These are phyloP conservation scores for Puccinia brachypodii DNA, from an alignment of 1,284 basidiomycete species.

Conservation along the genomic window DNA sequence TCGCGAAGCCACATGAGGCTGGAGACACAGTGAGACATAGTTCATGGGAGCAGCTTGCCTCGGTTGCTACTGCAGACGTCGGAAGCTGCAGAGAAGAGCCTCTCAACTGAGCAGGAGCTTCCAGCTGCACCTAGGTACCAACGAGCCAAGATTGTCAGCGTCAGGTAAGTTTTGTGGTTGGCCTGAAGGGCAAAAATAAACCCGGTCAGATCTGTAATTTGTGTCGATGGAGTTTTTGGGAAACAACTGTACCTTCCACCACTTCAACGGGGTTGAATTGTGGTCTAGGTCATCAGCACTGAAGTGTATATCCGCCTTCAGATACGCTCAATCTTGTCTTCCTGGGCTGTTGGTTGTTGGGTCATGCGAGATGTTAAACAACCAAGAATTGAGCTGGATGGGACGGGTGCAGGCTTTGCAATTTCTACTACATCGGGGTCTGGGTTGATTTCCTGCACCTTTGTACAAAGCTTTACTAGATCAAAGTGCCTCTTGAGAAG, in stretches of 20 bases:
- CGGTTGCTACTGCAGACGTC: no score
- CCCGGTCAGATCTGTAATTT: background rate
- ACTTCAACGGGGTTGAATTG: background rate
- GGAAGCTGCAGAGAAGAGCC: no score
- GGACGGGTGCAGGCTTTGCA: background rate
- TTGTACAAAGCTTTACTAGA: background rate
- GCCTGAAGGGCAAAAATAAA: background rate
- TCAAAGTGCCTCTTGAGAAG: background rate
- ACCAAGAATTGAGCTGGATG: background rate
- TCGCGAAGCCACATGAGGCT: no score
- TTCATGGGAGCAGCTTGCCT: no score
- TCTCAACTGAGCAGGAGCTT: background rate
- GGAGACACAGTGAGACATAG: no score
- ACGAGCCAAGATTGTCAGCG: background rate
- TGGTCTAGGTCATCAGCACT: background rate
- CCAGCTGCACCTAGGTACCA: background rate
- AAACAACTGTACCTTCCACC: slow-evolving; percentile 11
- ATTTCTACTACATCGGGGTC: background rate
- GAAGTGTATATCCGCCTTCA: background rate
- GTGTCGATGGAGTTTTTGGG: no score
- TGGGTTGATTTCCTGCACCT: background rate
- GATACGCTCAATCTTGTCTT: background rate
- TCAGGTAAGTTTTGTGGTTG: background rate
- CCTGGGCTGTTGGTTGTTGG: background rate
- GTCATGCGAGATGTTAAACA: background rate